Base-by-base conservation (phyloP, 2,329 filamentous ascomycete species). In the Calonectria henricotiae region DNA sequence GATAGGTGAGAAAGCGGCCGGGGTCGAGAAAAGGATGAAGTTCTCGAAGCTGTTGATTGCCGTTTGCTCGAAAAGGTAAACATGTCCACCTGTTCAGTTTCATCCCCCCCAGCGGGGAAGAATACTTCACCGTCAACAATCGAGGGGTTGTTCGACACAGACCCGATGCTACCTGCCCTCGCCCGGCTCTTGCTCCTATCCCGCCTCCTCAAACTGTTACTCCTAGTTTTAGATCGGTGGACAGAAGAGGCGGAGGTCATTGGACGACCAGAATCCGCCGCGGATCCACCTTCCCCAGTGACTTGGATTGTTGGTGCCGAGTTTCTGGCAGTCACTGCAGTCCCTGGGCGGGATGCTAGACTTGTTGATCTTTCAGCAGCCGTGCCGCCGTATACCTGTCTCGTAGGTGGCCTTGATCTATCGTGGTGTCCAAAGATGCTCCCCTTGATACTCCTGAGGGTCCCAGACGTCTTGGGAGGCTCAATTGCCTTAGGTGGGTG, bases 341-440 rank as follows among this genome's bases (percentile, higher is more conserved):
- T 85, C 13, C 79, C 77, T n/a, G 76, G 81, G 61, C 79, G 73
- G 3, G 77, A 74, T 1, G 80, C 74, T 8, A 74, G 55, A 4
- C 78, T 74, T 4, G 76, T 67, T 8, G 82, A 79, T 55, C 85
- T 85, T 23, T 86, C 84, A 25, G 76, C 78, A 5, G 77, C 75
- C 6, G 79, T 78, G n/a, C 77, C 70, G 8, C 79, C 79, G 70
- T 82, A 85, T 25, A 81, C 76, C 62, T 80, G 81, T 77, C 80
- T 86, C 76, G 79, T 85, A 82, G 83, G 82, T 73, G 84, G 80
- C 74, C 81, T 81, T 43, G 82, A 83, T 71, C 85, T 83, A 44
- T 86, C 86, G 61, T 84, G 84, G 62, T 88, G 85, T n/a, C 93
- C 91, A 79, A 97, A 95, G 32, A 98, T 91, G 80, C 93, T 96